Percentiles rank a stretch among this genome's conserved stretches.
phyloP scores from a whole-genome alignment of 2,329 filamentous ascomycete species.

The Fusarium temperatum region DNA sequence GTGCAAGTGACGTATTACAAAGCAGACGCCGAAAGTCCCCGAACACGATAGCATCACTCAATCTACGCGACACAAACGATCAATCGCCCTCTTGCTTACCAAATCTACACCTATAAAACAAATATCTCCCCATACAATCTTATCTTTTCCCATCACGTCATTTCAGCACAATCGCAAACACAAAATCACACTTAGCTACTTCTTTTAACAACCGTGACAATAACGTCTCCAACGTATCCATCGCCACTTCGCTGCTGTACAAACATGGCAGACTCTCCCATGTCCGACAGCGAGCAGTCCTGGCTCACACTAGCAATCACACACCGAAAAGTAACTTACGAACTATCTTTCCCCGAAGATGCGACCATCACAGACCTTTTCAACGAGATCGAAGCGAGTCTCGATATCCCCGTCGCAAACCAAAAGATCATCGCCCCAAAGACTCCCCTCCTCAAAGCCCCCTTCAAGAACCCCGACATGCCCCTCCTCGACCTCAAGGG shows the following conservation, averaged over 20 bases:
- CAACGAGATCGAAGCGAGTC: slow-evolving; percentile 60
- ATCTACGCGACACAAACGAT: not conserved
- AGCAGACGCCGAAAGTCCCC: slow-evolving; percentile 48
- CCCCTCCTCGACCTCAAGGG: slow-evolving; percentile 58
- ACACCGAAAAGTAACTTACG: slow-evolving; percentile 57
- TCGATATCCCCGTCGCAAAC: slow-evolving; percentile 69
- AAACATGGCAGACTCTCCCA: slow-evolving; percentile 31
- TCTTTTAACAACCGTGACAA: not conserved
- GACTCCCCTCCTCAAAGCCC: slow-evolving; percentile 69
- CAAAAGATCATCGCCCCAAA: slow-evolving; percentile 77
- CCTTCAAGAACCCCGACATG: slow-evolving; percentile 67
- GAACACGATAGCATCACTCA: slow-evolving; percentile 31
- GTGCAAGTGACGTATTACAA: slow-evolving; percentile 53
- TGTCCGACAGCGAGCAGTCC: slow-evolving; percentile 32
- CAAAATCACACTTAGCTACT: not conserved
- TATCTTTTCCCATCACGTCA: not conserved
- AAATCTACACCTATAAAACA: slow-evolving; percentile 2
- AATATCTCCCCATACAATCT: not conserved
- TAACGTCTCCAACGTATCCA: slow-evolving; percentile 7
- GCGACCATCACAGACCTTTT: slow-evolving; percentile 68
- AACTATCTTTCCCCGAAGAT: slow-evolving; percentile 54
- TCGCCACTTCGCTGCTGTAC: slow-evolving; percentile 23
- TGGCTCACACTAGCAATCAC: slow-evolving; percentile 56
- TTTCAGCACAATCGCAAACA: not conserved
- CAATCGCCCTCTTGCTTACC: not conserved